A percentile compares a stretch with the other conserved stretches of the same genome.
Conservation (phyloP, 163 green algal species). For the Scenedesmus sp. region DNA sequence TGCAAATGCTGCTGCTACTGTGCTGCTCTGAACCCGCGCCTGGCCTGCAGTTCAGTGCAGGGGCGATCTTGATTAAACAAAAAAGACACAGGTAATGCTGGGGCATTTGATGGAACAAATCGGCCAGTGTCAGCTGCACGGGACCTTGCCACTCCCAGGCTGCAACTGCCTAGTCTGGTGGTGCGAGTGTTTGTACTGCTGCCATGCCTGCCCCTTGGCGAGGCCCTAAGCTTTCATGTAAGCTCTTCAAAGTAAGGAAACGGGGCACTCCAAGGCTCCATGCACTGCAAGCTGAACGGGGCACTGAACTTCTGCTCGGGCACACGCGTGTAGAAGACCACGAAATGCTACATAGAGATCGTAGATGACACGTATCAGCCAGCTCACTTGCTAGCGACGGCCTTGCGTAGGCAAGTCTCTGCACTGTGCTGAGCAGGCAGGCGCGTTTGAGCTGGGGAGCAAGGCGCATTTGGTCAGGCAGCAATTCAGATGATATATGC, state of each 20-base stretch:
- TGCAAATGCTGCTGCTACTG: background rate
- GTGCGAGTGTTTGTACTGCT: background rate
- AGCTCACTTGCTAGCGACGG: background rate
- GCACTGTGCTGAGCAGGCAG: slow-evolving; percentile 9
- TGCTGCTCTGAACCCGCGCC: background rate
- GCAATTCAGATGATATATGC: background rate
- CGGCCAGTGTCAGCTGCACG: background rate
- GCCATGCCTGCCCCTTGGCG: background rate
- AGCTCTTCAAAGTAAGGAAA: background rate
- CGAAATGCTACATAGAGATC: background rate
- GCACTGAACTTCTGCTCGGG: background rate
- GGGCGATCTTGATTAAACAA: background rate
- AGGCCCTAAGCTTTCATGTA: background rate
- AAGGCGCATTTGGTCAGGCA: slow-evolving; percentile 5
- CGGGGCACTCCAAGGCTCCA: background rate
- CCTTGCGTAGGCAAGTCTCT: background rate
- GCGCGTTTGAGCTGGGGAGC: slow-evolving; percentile 9
- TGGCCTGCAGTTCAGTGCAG: background rate
- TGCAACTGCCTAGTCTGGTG: slow-evolving; percentile 13
- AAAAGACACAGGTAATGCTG: background rate
- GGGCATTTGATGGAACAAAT: no score
- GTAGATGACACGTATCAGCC: background rate
- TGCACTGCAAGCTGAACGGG: background rate
- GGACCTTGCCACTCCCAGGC: background rate
- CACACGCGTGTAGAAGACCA: background rate